phyloP scores from a whole-genome alignment of 2,329 filamentous ascomycete species.

The Aspergillus persii region DNA sequence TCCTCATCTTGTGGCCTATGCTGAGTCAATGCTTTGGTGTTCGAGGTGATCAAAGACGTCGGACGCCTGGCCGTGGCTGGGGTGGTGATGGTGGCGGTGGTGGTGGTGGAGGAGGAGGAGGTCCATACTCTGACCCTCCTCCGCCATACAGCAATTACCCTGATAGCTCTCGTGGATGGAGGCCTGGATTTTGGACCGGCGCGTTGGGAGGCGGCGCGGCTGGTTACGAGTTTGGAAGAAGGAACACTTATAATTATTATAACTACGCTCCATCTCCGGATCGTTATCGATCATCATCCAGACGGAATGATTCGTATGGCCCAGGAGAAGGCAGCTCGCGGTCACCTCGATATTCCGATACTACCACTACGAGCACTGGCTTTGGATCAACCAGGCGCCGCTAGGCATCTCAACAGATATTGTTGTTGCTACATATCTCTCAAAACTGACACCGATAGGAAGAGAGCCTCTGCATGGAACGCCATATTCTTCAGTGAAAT shows the following conservation, averaged over 20 bases:
- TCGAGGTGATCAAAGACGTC: conserved; percentile 24
- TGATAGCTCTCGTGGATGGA: conserved; percentile 36
- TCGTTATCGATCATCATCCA: conserved; percentile 15
- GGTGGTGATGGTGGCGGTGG: conserved; percentile 28
- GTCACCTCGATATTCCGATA: conserved; percentile 31
- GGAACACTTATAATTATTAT: conserved; percentile 10
- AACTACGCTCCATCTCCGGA: background rate
- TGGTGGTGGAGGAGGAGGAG: conserved; percentile 19
- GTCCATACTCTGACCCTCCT: conserved; percentile 36
- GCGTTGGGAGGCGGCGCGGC: conserved; percentile 41
- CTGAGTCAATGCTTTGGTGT: conserved; percentile 25
- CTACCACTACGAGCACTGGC: conserved; percentile 38
- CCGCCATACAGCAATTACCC: conserved; percentile 39
- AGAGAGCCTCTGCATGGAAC: background rate
- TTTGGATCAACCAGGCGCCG: conserved; percentile 47
- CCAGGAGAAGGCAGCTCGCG: conserved; percentile 35
- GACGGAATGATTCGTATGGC: conserved; percentile 23
- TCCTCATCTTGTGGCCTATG: conserved; percentile 28
- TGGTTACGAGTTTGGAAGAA: conserved; percentile 42
- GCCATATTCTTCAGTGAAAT: background rate
- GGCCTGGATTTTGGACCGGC: conserved; percentile 49
- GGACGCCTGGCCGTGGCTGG: conserved; percentile 35
- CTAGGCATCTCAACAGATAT: conserved; percentile 17
- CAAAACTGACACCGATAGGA: background rate
- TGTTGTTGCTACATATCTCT: background rate